phyloP scores from a whole-genome alignment of 2,329 filamentous ascomycete species.

The Aspergillus transmontanensis region DNA sequence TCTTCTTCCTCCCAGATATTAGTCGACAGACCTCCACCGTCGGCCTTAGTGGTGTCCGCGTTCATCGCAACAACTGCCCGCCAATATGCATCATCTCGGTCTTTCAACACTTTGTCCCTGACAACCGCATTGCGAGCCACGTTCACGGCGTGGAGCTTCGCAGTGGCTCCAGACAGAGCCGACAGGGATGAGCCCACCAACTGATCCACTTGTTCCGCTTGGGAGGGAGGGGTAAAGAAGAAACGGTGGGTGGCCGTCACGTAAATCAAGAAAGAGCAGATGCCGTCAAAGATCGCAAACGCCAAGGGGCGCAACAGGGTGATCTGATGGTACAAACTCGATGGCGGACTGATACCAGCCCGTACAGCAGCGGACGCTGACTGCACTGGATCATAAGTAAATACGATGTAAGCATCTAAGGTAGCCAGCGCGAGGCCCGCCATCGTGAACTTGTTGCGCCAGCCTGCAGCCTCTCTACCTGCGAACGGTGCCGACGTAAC shows the following conservation, averaged over 20 bases:
- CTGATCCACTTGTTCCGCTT: constrained; percentile 68
- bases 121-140: constrained; percentile 79
- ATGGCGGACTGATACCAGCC: constrained; percentile 62
- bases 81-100: constrained; percentile 74
- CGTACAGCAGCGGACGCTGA: constrained; percentile 63
- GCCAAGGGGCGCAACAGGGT: constrained; percentile 64
- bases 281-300: constrained; percentile 66
- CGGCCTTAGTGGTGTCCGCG: constrained; percentile 49
- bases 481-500: constrained; percentile 70
- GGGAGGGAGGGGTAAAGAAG: constrained; percentile 63
- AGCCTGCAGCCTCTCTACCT: constrained; percentile 65
- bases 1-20: constrained; percentile 71
- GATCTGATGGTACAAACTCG: constrained; percentile 43
- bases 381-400: constrained; percentile 61
- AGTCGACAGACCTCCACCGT: constrained; percentile 63
- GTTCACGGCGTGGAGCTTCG: constrained; percentile 71
- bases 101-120: constrained; percentile 71
- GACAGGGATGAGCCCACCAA: constrained; percentile 50
- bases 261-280: constrained; percentile 69
- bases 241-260: constrained; percentile 78
- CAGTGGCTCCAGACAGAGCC: constrained; percentile 60
- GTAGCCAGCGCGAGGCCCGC: constrained; percentile 60
- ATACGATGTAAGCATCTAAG: constrained; percentile 67
- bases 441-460: constrained; percentile 72
- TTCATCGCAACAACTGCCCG: constrained; percentile 54